phyloP scores from a whole-genome alignment of 2,329 filamentous ascomycete genomes.

The Neopestalotiopsis rosae region DNA sequence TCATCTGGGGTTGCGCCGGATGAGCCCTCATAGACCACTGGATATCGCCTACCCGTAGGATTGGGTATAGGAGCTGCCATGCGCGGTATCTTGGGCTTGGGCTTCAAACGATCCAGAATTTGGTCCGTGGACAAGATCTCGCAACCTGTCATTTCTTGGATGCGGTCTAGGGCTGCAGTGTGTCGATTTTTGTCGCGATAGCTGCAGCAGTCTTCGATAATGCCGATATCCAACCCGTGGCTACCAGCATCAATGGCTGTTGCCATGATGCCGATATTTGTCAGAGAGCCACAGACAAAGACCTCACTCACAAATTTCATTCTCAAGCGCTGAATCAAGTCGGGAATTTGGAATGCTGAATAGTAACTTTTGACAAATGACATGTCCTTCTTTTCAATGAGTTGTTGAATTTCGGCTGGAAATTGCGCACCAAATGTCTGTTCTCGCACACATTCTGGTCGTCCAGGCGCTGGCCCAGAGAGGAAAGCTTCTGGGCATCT shows the following conservation, averaged over 20 bases:
- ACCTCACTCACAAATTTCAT: constrained; percentile 87
- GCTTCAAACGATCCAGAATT: constrained; percentile 50
- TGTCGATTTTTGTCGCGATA: constrained; percentile 76
- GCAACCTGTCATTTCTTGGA: constrained; percentile 78
- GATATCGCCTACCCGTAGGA: constrained; percentile 12
- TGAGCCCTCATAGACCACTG: constrained; percentile 6
- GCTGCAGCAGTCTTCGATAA: constrained; percentile 88
- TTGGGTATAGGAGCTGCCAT: constrained; percentile 4
- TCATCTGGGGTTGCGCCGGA: neutral
- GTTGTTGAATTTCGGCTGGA: constrained; percentile 45
- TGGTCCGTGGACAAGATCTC: constrained; percentile 65
- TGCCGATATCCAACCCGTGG: constrained; percentile 84
- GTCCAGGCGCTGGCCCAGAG: constrained; percentile 37
- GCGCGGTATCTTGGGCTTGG: constrained; percentile 21
- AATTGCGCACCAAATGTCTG: constrained; percentile 53
- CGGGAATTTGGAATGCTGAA: constrained; percentile 81
- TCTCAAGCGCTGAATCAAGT: constrained; percentile 77
- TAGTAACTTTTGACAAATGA: constrained; percentile 77
- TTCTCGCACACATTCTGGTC: constrained; percentile 48
- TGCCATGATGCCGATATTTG: constrained; percentile 88
- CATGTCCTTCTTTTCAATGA: constrained; percentile 54
- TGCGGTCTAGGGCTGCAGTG: constrained; percentile 69
- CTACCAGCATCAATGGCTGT: constrained; percentile 89
- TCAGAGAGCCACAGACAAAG: constrained; percentile 85
- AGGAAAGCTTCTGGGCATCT: constrained; percentile 44